Evolutionary conservation across 768 basidiomycete species (phyloP).

Genomic region (Lanmaoa pseudosensibilis): DNA sequence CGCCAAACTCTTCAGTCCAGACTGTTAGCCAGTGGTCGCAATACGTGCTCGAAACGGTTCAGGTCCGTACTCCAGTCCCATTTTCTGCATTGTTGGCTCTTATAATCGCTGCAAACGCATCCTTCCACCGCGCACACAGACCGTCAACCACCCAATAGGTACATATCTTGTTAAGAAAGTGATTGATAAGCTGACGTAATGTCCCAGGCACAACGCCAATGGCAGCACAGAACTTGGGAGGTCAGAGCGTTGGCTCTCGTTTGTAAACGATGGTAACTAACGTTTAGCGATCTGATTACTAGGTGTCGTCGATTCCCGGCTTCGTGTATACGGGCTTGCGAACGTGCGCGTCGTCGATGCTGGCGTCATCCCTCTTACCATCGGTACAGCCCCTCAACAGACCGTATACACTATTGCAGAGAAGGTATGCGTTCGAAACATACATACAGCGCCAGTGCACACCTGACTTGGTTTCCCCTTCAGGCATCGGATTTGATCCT

Average conservation of each 20-base stretch:
- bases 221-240: background rate
- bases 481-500: background rate
- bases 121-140: background rate
- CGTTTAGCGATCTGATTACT: background rate
- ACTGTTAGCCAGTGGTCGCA: background rate
- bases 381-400: background rate
- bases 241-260: background rate
- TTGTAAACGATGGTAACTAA: background rate
- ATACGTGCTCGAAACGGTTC: background rate
- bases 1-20: background rate
- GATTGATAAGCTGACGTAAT: background rate
- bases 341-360: background rate
- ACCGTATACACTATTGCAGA: background rate
- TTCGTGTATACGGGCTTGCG: background rate
- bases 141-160: background rate
- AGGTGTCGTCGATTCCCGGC: background rate
- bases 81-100: background rate
- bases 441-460: background rate
- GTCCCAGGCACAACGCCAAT: conserved; percentile 1
- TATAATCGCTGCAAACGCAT: background rate
- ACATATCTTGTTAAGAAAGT: background rate
- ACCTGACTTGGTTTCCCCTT: background rate
- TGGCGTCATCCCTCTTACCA: background rate
- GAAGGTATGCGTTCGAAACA: background rate
- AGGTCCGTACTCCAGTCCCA: background rate